phyloP scores from a whole-genome alignment of 257 asterid species.

The Ocimum tenuiflorum region DNA sequence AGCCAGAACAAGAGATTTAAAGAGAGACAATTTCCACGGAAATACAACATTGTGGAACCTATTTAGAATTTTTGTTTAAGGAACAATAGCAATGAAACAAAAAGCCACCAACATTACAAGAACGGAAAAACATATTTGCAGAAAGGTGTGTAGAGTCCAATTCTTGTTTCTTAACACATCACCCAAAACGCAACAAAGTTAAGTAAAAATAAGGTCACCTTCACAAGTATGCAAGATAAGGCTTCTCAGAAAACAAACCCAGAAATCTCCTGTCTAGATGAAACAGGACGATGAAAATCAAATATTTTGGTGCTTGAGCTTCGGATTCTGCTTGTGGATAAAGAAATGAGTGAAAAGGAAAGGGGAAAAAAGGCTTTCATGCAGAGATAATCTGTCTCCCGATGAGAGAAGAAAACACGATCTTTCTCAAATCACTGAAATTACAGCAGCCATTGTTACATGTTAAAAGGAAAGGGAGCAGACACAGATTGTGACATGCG shows the following conservation, averaged over 20 bases:
- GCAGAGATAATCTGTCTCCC: neutral
- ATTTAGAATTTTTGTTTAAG: neutral
- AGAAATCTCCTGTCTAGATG: neutral
- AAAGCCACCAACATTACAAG: neutral
- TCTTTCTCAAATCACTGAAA: neutral
- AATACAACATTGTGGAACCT: neutral
- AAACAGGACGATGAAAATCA: too few relatives aligned
- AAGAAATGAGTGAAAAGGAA: neutral
- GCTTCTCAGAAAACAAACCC: neutral
- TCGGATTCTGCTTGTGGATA: too few relatives aligned
- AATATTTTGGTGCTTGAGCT: neutral
- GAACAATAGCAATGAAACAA: neutral
- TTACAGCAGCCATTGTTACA: neutral
- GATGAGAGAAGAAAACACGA: neutral
- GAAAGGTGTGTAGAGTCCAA: neutral
- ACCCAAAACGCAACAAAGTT: neutral
- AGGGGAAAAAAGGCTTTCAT: neutral
- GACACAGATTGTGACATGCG: neutral
- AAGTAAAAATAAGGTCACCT: neutral
- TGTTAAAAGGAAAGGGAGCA: neutral
- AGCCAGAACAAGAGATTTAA: neutral
- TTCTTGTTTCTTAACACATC: neutral
- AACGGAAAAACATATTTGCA: neutral
- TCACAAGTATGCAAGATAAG: neutral
- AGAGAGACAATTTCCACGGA: neutral